These are phyloP conservation scores for Austropuccinia psidii DNA, from an alignment of 1,284 basidiomycete genomes.

Conservation along the genomic window DNA sequence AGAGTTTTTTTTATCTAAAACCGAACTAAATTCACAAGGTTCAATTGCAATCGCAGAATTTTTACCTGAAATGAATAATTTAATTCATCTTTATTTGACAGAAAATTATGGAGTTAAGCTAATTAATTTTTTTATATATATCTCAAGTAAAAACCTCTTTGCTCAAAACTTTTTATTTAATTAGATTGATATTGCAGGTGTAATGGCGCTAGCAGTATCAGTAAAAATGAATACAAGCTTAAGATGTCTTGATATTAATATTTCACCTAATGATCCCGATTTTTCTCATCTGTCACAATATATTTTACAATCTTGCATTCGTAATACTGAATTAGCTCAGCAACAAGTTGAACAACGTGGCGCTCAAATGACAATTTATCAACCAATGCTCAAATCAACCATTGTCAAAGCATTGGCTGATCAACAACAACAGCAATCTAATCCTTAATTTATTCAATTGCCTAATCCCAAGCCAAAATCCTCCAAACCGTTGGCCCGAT, in stretches of 20 bases:
- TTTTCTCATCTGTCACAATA: constrained; percentile 58
- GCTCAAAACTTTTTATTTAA: not conserved
- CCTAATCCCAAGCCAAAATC: not conserved
- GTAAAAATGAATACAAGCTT: constrained; percentile 72
- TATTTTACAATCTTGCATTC: constrained; percentile 58
- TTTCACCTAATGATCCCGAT: constrained; percentile 77
- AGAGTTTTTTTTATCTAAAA: constrained; percentile 82
- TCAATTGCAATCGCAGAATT: constrained; percentile 95
- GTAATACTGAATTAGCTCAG: constrained; percentile 68
- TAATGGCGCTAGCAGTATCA: constrained; percentile 81
- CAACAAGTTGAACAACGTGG: constrained; percentile 40
- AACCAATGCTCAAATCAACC: constrained; percentile 51
- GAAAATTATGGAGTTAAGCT: constrained; percentile 41
- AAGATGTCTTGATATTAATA: constrained; percentile 86
- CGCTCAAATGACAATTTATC: constrained; percentile 49
- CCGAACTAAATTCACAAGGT: constrained; percentile 69
- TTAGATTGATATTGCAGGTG: constrained; percentile 72
- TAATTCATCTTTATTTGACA: constrained; percentile 65
- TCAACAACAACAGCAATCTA: constrained; percentile 47
- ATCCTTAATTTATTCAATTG: constrained; percentile 40
- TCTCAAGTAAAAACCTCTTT: too few species aligned
- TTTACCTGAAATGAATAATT: constrained; percentile 74
- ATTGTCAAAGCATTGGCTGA: constrained; percentile 50
- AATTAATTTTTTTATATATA: not conserved
- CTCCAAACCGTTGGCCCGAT: too few species aligned